phyloP scores from a whole-genome alignment of 169 alveolate species.

The Miamiensis avidus region DNA sequence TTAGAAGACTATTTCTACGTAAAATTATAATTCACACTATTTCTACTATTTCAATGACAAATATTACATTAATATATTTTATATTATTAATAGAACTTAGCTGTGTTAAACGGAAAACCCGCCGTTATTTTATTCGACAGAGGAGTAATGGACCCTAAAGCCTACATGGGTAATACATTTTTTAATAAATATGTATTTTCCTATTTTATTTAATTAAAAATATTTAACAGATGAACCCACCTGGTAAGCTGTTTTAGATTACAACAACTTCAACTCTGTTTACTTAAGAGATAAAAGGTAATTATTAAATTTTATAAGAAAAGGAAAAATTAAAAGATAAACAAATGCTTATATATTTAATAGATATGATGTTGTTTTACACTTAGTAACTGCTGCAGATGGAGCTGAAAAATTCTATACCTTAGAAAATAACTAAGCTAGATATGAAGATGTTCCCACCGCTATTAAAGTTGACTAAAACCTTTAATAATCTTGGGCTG shows the following conservation, averaged over 20 bases:
- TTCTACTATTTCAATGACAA: not conserved
- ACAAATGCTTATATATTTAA: too few relatives aligned
- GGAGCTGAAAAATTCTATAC: conserved; percentile 67
- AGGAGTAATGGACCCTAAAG: conserved; percentile 77
- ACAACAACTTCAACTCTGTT: conserved; percentile 65
- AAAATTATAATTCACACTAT: too few relatives aligned
- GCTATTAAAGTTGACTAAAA: conserved; percentile 57
- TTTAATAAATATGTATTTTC: too few relatives aligned
- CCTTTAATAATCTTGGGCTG: conserved; percentile 69
- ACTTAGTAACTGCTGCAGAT: conserved; percentile 78
- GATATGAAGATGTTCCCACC: conserved; percentile 61
- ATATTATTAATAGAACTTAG: conserved; percentile 29
- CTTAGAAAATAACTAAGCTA: conserved; percentile 61
- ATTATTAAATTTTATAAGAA: too few relatives aligned
- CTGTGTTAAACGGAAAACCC: conserved; percentile 42
- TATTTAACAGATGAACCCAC: conserved; percentile 45
- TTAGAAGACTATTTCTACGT: conserved; percentile 66
- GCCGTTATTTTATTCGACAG: conserved; percentile 64
- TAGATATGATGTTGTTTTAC: conserved; percentile 77
- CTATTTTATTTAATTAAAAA: too few relatives aligned
- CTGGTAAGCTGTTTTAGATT: conserved; percentile 73
- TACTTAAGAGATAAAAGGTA: conserved; percentile 61
- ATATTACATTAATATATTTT: not conserved
- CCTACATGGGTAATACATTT: too few relatives aligned
- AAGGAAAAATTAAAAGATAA: too few relatives aligned